Base-by-base conservation (phyloP, 2,329 filamentous ascomycete species). In the Colletotrichum musae region DNA sequence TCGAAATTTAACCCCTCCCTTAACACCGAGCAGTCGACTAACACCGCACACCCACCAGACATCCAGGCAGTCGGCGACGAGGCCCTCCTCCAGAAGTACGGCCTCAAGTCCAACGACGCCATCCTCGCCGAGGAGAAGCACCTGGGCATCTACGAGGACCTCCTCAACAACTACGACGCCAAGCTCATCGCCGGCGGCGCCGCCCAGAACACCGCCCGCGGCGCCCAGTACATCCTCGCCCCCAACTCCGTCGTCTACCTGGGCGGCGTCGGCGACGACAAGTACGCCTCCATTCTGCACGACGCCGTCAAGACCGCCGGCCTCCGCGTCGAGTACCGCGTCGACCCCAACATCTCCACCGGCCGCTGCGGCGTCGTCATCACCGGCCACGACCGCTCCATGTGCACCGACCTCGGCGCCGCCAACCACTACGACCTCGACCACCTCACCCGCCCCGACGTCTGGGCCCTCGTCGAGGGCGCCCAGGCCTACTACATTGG, bases 371-470 rank as follows among this genome's bases (percentile, higher is more conserved):
- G 94, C 82, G 96, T 96, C 74, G 89, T 99, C 81, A 98, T 99
- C 83, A 99, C 95, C 45, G 96, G 94, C 79, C 94, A 97, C 87
- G 92, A 98, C 90, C 92, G 96, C 77, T 94, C 91, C 80, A 92
- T 99, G 87, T 93, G 92, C 87, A 99, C 96, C 71, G 94, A 98
- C 78, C 92, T 99, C 67, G 96, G 92, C 72, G 96, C 96, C 71
- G 96, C 96, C 75, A 99, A 99, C 87, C 93, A 94, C 86, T 99
- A 99, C 86, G 95, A 95, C 83, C 81, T 98, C 60, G 94, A 96
- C 72, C 96, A 99, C 82, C 85, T 99, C 81, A 94, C 97, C 89
- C 89, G 91, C 80, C 92, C 94, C 62, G 90, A 95, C 83, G 92
- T 98, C 83, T 99, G 96, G 96, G 88, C 90, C 74, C 88, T 98